Evolutionary conservation across 2,329 filamentous ascomycete genomes (phyloP), one percentile per base, ranked within the genome.

Genomic region (Fonsecaea monophora): DNA sequence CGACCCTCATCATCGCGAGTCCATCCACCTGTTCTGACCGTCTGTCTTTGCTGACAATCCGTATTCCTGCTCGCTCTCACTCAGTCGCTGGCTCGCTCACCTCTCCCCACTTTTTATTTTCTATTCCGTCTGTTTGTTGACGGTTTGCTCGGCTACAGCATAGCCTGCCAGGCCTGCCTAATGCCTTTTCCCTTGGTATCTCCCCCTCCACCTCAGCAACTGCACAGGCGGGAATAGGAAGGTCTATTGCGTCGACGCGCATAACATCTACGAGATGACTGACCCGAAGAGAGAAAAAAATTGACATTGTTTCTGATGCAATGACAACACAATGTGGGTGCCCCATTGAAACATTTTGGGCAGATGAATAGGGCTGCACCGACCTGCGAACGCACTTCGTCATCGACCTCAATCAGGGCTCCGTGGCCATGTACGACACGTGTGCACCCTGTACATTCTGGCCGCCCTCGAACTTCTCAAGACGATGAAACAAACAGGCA

Each of bases 401-500:
- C 34, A 34, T 40, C 62, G 53, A 42, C 53, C 18, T 40, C 25
- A 48, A 35, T 40, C 38, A 8, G 50, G 53, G 40, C 37, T n/a
- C 53, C 53, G 40, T 58, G 64, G 50, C 38, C 58, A 40, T 54
- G 25, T 40, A 32, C 38, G 18, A 62, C 42, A 54, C 18, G 60
- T 56, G 64, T 67, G 65, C 60, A 30, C 56, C 48, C 56, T 18
- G 15, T 3, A 35, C 21, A 50, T 12, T 50, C 25, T 34, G n/a
- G 18, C 42, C 55, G 48, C 40, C 38, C 55, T 60, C 55, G 7
- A 60, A n/a, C 54, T n/a, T 64, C 18, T 48, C 37, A 37, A 55
- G 35, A 48, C 37, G 65, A 64, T 70, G 68, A 70, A 68, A 70
- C 68, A 61, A 62, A 15, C 32, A 30, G 62, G 38, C 48, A 60